Evolutionary conservation across 305 asterid genomes (phyloP), one percentile per base, ranked within the genome.

Genomic region (Rubia peregrina): DNA sequence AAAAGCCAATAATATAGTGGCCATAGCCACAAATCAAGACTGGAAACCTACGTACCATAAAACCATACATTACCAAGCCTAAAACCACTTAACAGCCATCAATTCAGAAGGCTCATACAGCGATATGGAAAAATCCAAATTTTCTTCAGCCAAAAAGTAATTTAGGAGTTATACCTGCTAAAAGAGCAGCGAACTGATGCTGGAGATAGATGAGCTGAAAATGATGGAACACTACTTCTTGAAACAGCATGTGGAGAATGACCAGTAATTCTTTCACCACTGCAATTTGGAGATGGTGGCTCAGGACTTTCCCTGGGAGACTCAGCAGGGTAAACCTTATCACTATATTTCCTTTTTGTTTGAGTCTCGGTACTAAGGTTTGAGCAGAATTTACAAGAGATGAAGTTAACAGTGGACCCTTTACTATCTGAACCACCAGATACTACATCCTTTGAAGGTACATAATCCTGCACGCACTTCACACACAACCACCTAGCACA

Each of bases 261-360:
- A 65, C 76, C 88, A 67, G 73, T 87, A 74, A 84, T 75, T 75
- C 82, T 73, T 80, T 87, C 96, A 77, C 85, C 88, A 82, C 84
- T 79, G 81, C 85, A 87, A 85, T 81, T 75, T 33, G 97, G 91
- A 68, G 96, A 91, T 22, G 85, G 88, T 44, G 93, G 95, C 77
- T 91, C 96, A 9, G 91, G 85, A 87, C 90, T 85, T 75, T 76
- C 84, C 73, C 89, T 81, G 2, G 96, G 96, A 71, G 92, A 85
- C 74, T 88, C 96, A 63, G 90, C 85, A 56, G 99, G 99, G 79
- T 89, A 74, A 71, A 94, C 71, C 84, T 88, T 88, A 68, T 85
- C 91, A 70, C 85, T 78, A 79, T 85, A 81, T 77, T 75, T 89
- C 72, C 80, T 77, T 61, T 77, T 80, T 68, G 80, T 60, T 74